Base-by-base conservation (phyloP, 768 basidiomycete genomes). In the Guyanaporus albipodus region DNA sequence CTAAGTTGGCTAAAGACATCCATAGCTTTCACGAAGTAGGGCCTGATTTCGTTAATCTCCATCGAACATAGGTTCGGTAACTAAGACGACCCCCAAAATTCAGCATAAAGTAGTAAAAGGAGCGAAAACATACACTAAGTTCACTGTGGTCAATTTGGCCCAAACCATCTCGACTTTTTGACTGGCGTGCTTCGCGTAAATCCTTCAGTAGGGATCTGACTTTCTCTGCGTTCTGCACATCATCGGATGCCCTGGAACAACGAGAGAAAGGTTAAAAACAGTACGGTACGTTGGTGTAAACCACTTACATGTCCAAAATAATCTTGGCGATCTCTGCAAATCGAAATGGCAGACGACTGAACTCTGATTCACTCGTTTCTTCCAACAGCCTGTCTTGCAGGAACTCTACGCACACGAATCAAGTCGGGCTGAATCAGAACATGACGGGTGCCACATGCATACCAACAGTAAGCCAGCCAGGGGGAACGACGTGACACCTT, bases 1-100 rank as follows among this genome's bases (percentile, higher is more conserved):
- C 58, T 66, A 9, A 91, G 72, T 50, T 85, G 80, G 1, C 75
- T 80, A 35, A 91, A 68, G 35, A 87, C 67, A 47, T 77, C 74
- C 89, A 93, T 92, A 1, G 90, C 79, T 53, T 82, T 82, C 27
- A 86, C 73, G 58, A 94, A 93, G 71, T 90, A 89, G 3, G 92
- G 90, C 29, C 91, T 77, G 55, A 95, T 87, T 63, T 95, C 93
- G 69, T 92, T 91, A 68, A 96, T 88, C 66, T 96, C 92, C 84
- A 94, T 85, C 1, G 89, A 81, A 50, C 82, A 87, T 17, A 95
- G 70, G 54, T 92, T 88, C 4, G 89, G 82, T 49, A 96, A 73
- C 91, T 94, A 15, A 31, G 23, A n/a, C n/a, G 24, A 28, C 35
- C 17, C 1, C 14, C 19, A 21, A 14, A 15, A 17, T 5, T 42